Conservation (phyloP, 352 stramenopile genomes). For the Elongisporangium prolatum region DNA sequence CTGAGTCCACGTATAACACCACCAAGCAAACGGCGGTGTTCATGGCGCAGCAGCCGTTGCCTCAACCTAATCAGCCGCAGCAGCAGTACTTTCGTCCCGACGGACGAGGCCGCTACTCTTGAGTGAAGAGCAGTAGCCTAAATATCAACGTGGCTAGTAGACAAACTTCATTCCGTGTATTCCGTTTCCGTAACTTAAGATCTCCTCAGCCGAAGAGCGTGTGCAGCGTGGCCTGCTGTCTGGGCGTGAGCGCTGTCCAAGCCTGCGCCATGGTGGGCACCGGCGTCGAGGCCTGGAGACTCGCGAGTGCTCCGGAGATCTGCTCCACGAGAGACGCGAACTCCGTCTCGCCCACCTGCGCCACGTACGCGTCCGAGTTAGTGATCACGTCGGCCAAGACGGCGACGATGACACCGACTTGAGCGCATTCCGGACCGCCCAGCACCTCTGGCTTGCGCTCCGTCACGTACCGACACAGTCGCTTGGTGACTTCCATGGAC, state of each 20-base stretch:
- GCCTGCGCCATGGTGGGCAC: conserved; percentile 49
- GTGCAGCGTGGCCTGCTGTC: conserved; percentile 61
- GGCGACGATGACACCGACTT: conserved; percentile 49
- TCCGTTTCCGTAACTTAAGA: background rate
- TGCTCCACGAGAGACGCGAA: conserved; percentile 30
- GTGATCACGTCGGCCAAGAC: conserved; percentile 56
- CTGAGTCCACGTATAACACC: conserved; percentile 42
- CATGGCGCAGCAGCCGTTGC: conserved; percentile 18
- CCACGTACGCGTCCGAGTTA: conserved; percentile 30
- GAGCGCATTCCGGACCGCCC: conserved; percentile 27
- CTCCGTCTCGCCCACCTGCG: conserved; percentile 40
- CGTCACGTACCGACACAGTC: conserved; percentile 60
- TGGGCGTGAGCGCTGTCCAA: conserved; percentile 39
- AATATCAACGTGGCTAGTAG: background rate
- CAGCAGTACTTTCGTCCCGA: background rate
- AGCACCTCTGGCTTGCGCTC: conserved; percentile 62
- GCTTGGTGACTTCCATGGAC: conserved; percentile 52
- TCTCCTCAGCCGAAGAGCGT: conserved; percentile 48
- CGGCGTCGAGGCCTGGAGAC: conserved; percentile 46
- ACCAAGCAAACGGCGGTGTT: conserved; percentile 45
- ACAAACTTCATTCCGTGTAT: background rate
- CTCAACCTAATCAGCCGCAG: background rate
- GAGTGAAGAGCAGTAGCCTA: background rate
- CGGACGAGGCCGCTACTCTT: background rate
- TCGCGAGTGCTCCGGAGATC: conserved; percentile 40